Evolutionary conservation across 495 filamentous ascomycete genomes (phyloP).

Genomic region (Halenospora varia): DNA sequence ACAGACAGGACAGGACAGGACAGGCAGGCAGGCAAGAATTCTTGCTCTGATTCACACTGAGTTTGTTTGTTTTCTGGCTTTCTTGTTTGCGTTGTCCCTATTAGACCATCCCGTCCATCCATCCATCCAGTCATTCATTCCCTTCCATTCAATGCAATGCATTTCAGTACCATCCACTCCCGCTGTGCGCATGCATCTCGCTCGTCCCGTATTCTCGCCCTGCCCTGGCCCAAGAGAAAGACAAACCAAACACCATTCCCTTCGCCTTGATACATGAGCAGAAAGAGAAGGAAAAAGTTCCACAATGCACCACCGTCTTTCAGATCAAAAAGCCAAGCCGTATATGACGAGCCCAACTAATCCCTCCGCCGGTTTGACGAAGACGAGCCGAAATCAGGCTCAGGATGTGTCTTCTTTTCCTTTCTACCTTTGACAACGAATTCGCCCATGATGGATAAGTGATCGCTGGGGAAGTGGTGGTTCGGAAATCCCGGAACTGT

Average conservation of each 20-base stretch:
- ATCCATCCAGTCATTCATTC: no score
- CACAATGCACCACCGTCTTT: background rate
- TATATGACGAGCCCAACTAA: background rate
- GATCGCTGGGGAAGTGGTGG: slow-evolving; percentile 95
- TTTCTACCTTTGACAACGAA: slow-evolving; percentile 85
- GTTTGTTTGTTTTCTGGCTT: no score
- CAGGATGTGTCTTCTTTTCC: slow-evolving; percentile 40
- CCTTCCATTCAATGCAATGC: no score
- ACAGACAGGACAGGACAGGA: no score
- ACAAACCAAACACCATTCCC: slow-evolving; percentile 11
- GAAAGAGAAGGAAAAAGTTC: background rate
- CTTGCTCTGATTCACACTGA: no score
- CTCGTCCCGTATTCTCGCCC: background rate
- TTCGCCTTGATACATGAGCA: background rate
- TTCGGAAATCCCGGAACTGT: slow-evolving; percentile 94
- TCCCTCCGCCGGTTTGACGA: slow-evolving; percentile 19
- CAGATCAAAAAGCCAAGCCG: background rate
- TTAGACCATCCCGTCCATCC: no score
- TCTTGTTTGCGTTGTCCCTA: no score
- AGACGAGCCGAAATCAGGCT: slow-evolving; percentile 26
- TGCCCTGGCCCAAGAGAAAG: no score
- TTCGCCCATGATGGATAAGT: slow-evolving; percentile 87
- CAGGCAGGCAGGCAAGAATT: no score
- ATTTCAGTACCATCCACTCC: no score
- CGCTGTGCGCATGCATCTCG: background rate